Percentiles rank a stretch among this genome's conserved stretches.
These are phyloP conservation scores for Rhizopus microsporus DNA, from an alignment of 371 early-diverging fungal species.

Conservation along the genomic window DNA sequence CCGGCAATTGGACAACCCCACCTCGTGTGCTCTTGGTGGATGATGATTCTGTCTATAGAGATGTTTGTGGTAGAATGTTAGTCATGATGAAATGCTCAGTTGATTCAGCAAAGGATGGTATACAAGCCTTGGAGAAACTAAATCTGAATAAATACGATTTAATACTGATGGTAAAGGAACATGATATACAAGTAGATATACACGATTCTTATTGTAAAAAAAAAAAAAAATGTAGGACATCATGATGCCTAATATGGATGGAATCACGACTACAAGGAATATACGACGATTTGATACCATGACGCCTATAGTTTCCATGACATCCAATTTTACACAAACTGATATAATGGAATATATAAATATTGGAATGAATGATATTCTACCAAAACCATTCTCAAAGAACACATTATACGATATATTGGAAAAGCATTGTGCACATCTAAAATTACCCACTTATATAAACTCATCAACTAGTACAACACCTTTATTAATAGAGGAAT, in stretches of 20 bases:
- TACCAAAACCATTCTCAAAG: constrained; percentile 78
- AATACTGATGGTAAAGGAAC: constrained; percentile 68
- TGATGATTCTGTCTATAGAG: constrained; percentile 73
- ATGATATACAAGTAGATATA: not conserved
- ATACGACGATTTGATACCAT: constrained; percentile 74
- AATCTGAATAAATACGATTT: constrained; percentile 71
- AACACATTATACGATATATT: constrained; percentile 55
- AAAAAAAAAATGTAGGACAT: constrained; percentile 57
- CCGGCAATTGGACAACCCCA: constrained; percentile 60
- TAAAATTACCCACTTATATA: constrained; percentile 29
- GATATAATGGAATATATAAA: constrained; percentile 73
- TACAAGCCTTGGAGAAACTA: constrained; percentile 70
- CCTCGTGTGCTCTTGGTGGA: constrained; percentile 78
- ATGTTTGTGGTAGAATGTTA: constrained; percentile 62
- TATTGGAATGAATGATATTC: constrained; percentile 81
- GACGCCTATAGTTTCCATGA: constrained; percentile 83
- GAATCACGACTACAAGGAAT: constrained; percentile 69
- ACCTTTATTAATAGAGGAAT: constrained; percentile 1
- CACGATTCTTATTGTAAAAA: not conserved
- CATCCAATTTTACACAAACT: constrained; percentile 66
- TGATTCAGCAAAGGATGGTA: constrained; percentile 75
- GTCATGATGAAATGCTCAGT: constrained; percentile 71
- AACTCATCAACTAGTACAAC: constrained; percentile 12
- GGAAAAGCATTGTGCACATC: constrained; percentile 66
- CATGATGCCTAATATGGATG: constrained; percentile 77